A percentile compares a stretch with the other conserved stretches of the same genome.
Conservation (phyloP, 208 protist species). For the Leishmania tarentolae region DNA sequence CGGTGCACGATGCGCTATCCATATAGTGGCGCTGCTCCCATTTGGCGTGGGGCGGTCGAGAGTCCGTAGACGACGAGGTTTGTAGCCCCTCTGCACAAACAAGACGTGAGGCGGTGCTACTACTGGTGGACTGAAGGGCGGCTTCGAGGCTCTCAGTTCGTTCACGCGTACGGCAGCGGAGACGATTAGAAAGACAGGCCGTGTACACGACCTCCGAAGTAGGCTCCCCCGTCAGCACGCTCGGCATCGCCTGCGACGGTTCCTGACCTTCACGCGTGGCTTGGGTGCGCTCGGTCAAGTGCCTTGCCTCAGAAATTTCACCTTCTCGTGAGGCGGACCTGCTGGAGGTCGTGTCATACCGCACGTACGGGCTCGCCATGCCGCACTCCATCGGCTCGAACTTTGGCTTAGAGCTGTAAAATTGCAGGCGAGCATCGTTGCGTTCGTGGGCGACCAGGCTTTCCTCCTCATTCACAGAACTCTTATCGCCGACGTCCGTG, state of each 20-base stretch:
- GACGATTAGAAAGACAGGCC: background rate
- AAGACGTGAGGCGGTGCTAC: background rate
- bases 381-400: background rate
- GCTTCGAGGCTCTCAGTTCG: background rate
- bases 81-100: background rate
- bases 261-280: background rate
- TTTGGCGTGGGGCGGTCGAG: background rate
- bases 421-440: background rate
- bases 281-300: background rate
- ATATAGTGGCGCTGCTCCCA: background rate
- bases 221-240: background rate
- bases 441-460: constrained; percentile 3
- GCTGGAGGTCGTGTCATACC: background rate
- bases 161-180: background rate
- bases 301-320: background rate
- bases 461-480: background rate
- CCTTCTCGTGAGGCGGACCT: background rate
- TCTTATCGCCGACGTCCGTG: background rate
- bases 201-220: background rate
- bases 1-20: too few relatives aligned
- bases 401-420: constrained; percentile 6
- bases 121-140: background rate
- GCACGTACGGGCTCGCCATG: background rate
- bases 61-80: background rate
- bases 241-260: background rate